Evolutionary conservation across 768 basidiomycete genomes (phyloP).

Genomic region (Holtermanniella nyarrowii): DNA sequence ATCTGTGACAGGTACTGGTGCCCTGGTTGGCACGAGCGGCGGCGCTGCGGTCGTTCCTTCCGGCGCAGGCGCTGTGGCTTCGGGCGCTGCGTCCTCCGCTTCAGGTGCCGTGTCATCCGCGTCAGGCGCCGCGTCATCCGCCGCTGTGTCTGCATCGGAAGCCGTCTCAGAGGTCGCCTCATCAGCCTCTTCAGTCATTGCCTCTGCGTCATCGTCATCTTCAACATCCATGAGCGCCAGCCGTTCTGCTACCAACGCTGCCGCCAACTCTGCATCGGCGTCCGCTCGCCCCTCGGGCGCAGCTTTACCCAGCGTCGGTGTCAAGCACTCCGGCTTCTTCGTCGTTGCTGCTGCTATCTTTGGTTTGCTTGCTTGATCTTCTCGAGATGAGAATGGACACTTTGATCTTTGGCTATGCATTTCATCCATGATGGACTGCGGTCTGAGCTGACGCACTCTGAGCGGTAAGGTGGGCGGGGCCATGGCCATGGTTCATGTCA

Average conservation of each 20-base stretch:
- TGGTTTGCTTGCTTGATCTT: neutral
- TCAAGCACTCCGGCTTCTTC: neutral
- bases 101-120: conserved; percentile 19
- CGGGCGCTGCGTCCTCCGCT: conserved; percentile 13
- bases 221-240: conserved; percentile 3
- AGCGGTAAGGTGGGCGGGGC: no score
- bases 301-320: conserved; percentile 2
- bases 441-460: no score
- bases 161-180: conserved; percentile 2
- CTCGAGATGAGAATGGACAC: no score
- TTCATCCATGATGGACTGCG: no score
- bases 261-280: neutral
- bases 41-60: conserved; percentile 10
- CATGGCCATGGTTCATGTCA: no score
- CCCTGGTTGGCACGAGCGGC: conserved; percentile 10
- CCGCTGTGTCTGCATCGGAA: conserved; percentile 7
- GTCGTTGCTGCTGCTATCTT: neutral
- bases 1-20: neutral
- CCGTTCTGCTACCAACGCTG: conserved; percentile 1
- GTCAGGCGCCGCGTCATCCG: conserved; percentile 7
- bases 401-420: no score
- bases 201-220: conserved; percentile 4
- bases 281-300: conserved; percentile 1
- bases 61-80: no score
- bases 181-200: conserved; percentile 4